These are phyloP conservation scores for Cicer pinnatifidum DNA, from an alignment of 306 rosid species.

Conservation along the genomic window DNA sequence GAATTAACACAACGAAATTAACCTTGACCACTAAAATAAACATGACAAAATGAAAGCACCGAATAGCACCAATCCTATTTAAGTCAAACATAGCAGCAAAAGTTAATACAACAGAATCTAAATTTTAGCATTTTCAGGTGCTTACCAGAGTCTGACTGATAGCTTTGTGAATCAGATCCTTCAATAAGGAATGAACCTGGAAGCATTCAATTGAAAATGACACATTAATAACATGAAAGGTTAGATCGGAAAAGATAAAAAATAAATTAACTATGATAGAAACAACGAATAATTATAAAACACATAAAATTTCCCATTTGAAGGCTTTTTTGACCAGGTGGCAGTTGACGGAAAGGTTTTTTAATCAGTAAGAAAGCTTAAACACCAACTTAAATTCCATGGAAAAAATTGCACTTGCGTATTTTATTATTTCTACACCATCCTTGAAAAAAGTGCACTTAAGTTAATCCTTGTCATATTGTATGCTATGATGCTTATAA, in stretches of 20 bases:
- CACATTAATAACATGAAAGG: slow-evolving; percentile 19
- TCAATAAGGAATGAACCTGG: slow-evolving; percentile 77
- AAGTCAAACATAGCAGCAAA: background rate
- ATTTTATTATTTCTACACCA: too few relatives aligned
- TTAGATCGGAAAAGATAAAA: background rate
- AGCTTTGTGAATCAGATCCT: slow-evolving; percentile 85
- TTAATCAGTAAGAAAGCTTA: too few relatives aligned
- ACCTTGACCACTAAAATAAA: background rate
- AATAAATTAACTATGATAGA: slow-evolving; percentile 11
- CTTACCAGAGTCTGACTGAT: slow-evolving; percentile 76
- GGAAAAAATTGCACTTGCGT: too few relatives aligned
- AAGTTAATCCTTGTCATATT: too few relatives aligned
- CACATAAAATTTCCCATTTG: background rate
- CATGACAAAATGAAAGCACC: background rate
- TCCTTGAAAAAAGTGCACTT: too few relatives aligned
- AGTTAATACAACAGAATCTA: slow-evolving; percentile 7
- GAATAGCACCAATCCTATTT: background rate
- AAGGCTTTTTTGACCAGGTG: too few relatives aligned
- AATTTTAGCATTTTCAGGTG: slow-evolving; percentile 29
- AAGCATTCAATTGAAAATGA: slow-evolving; percentile 39
- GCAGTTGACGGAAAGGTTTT: too few relatives aligned
- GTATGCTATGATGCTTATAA: too few relatives aligned
- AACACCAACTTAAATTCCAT: too few relatives aligned
- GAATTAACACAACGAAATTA: background rate
- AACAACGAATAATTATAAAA: background rate